Conservation (phyloP, 139 green algal species). For the Coelastrella sp. region DNA sequence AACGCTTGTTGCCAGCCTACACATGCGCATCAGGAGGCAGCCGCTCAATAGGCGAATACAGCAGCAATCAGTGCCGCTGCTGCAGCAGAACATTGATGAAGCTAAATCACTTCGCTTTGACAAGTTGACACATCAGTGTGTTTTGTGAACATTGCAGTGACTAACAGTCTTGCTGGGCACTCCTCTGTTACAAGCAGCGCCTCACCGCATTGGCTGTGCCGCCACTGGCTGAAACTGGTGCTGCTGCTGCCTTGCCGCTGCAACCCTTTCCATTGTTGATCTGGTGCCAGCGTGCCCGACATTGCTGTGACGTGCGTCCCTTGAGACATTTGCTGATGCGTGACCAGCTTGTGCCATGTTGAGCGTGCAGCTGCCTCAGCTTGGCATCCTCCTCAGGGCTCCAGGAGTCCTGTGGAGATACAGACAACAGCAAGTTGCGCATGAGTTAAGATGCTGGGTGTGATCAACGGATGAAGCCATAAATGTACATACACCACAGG, state of each 20-base stretch:
- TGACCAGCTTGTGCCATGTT: slow-evolving; percentile 75
- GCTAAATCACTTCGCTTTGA: too few species aligned
- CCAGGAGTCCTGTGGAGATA: slow-evolving; percentile 62
- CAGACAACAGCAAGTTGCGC: background rate
- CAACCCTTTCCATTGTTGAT: slow-evolving; percentile 45
- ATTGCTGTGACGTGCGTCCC: slow-evolving; percentile 87
- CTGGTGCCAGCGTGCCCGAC: slow-evolving; percentile 80
- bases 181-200: background rate
- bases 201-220: background rate
- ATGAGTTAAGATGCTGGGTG: background rate
- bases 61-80: too few species aligned
- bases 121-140: too few species aligned
- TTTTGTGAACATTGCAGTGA: too few species aligned
- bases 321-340: slow-evolving; percentile 69
- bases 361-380: slow-evolving; percentile 63
- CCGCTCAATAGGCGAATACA: background rate
- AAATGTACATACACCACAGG: too few species aligned
- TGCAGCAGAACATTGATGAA: too few species aligned
- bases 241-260: background rate
- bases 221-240: background rate
- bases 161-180: too few species aligned
- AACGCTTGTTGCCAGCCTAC: background rate
- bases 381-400: slow-evolving; percentile 68
- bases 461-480: too few species aligned
- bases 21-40: background rate